These are phyloP conservation scores for Dendrobium catenatum DNA, from an alignment of 106 monocot species.

Conservation along the genomic window DNA sequence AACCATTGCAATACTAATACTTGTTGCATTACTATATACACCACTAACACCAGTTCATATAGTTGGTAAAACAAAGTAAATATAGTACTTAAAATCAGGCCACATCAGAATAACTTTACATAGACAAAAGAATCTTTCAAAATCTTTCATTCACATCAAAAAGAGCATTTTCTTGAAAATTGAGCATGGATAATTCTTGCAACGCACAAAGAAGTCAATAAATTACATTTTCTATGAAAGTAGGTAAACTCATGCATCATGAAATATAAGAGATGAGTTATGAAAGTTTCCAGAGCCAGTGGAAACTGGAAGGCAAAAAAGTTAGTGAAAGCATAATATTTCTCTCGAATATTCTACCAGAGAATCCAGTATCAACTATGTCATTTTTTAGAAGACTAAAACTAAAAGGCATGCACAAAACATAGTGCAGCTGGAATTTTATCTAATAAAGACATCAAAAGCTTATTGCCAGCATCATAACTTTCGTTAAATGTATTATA, in stretches of 20 bases:
- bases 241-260: not conserved
- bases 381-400: not conserved
- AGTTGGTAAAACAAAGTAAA: not conserved
- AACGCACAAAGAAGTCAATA: not conserved
- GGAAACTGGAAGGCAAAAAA: not conserved
- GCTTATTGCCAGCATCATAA: not conserved
- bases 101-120: no score
- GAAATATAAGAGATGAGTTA: not conserved
- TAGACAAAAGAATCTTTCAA: not conserved
- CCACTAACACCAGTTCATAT: not conserved
- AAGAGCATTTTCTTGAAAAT: not conserved
- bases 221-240: not conserved
- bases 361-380: not conserved
- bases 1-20: not conserved
- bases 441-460: not conserved
- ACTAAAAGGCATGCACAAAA: not conserved
- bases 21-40: not conserved
- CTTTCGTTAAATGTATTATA: not conserved
- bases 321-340: not conserved
- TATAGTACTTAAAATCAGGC: not conserved
- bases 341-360: not conserved
- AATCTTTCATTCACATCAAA: not conserved
- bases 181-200: not conserved
- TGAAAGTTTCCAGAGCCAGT: not conserved
- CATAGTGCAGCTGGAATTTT: not conserved